A percentile compares a stretch with the other conserved stretches of the same genome.
Evolutionary conservation across 306 rosid genomes (phyloP).

Genomic region (Amphicarpaea edgeworthii): DNA sequence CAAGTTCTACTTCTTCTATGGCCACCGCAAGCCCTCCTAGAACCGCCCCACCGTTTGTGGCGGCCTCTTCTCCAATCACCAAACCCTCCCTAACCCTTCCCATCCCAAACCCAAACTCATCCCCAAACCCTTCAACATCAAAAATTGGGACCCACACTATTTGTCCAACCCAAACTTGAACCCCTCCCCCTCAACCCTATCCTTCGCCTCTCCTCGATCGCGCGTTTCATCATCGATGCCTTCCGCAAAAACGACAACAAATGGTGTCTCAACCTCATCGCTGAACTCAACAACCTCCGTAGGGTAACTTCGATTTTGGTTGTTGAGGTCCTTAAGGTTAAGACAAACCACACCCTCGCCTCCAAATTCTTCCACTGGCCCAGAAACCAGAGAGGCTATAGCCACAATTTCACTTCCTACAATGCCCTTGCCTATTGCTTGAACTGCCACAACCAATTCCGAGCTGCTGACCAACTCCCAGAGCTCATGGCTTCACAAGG

Average conservation of each 20-base stretch:
- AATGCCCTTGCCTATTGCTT: slow-evolving; percentile 81
- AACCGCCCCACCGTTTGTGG: slow-evolving; percentile 80
- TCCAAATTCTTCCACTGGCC: slow-evolving; percentile 88
- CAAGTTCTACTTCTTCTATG: slow-evolving; percentile 59
- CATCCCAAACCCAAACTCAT: too few species aligned
- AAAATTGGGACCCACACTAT: too few species aligned
- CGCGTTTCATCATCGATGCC: slow-evolving; percentile 73
- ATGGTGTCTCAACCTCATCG: slow-evolving; percentile 68
- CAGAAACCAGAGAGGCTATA: slow-evolving; percentile 71
- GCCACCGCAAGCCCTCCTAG: slow-evolving; percentile 82
- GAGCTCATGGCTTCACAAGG: slow-evolving; percentile 88
- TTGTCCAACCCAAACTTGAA: too few species aligned
- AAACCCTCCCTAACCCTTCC: too few species aligned
- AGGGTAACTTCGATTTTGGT: slow-evolving; percentile 77
- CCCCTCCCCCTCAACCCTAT: slow-evolving; percentile 39
- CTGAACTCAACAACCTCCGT: slow-evolving; percentile 81
- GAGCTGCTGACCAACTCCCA: slow-evolving; percentile 74
- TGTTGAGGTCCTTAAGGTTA: slow-evolving; percentile 77
- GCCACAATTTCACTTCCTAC: slow-evolving; percentile 71
- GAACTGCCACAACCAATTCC: slow-evolving; percentile 63
- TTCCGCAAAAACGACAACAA: slow-evolving; percentile 62
- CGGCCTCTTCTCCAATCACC: slow-evolving; percentile 59
- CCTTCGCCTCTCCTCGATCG: slow-evolving; percentile 71
- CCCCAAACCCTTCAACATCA: too few species aligned
- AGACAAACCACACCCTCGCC: slow-evolving; percentile 59